Conservation (phyloP, 768 basidiomycete species). For the Plicaturopsis crispa region DNA sequence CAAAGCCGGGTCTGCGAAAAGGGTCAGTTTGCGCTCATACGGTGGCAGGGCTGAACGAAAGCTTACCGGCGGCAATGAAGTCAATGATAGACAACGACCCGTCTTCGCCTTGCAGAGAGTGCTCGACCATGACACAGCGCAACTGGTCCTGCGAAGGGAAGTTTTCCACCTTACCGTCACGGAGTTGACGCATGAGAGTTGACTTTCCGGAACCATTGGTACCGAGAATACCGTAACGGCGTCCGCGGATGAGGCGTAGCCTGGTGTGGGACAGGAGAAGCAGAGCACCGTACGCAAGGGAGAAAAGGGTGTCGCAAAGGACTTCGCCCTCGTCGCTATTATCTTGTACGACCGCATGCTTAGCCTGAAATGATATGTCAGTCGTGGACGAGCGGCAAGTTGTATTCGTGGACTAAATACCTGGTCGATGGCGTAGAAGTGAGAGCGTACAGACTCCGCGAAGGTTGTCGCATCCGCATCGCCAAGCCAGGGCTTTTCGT, state of each 20-base stretch:
- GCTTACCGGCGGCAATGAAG: conserved; percentile 79
- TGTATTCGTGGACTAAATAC: conserved; percentile 25
- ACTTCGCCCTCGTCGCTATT: conserved; percentile 64
- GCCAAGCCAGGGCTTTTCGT: conserved; percentile 66
- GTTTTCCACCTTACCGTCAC: conserved; percentile 93
- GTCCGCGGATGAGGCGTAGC: conserved; percentile 82
- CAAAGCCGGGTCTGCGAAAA: conserved; percentile 56
- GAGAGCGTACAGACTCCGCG: conserved; percentile 55
- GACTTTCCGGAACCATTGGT: conserved; percentile 96
- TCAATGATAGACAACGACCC: conserved; percentile 74
- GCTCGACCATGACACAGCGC: conserved; percentile 94
- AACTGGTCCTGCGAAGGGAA: conserved; percentile 87
- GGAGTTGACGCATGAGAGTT: conserved; percentile 91
- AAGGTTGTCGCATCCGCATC: conserved; percentile 40
- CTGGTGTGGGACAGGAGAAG: conserved; percentile 91
- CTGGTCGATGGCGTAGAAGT: conserved; percentile 75
- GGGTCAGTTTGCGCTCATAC: conserved; percentile 1
- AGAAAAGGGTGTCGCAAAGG: conserved; percentile 90
- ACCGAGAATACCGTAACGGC: conserved; percentile 92
- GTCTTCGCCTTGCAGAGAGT: conserved; percentile 93
- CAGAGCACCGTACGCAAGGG: conserved; percentile 91
- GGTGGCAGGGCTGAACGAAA: neutral
- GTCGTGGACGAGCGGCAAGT: too few species aligned
- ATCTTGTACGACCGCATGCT: conserved; percentile 35
- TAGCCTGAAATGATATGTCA: too few species aligned